These are phyloP conservation scores for Anthracocystis setariae DNA, from an alignment of 1,284 basidiomycete genomes.

Conservation along the genomic window DNA sequence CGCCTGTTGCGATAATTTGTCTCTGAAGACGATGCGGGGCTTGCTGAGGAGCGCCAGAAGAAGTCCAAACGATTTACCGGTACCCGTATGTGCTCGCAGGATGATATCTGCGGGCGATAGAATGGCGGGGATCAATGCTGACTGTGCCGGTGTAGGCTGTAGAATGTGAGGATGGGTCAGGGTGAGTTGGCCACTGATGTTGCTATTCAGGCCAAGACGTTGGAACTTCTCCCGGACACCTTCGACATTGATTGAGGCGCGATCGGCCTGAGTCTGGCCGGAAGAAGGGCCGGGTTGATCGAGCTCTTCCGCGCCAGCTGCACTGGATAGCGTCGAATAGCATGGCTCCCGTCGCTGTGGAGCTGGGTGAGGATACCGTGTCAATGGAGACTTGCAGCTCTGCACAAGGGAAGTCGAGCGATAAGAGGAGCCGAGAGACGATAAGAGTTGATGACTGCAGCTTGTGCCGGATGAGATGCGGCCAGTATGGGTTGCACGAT, in stretches of 20 bases:
- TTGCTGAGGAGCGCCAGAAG: slow-evolving; percentile 62
- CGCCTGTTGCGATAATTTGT: slow-evolving; percentile 1
- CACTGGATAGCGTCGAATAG: slow-evolving; percentile 4
- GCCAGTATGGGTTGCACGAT: neutral
- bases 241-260: neutral
- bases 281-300: neutral
- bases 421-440: neutral
- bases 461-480: neutral
- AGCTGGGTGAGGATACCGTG: neutral
- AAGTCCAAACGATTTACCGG: slow-evolving; percentile 63
- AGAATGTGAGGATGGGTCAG: slow-evolving; percentile 51
- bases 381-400: neutral
- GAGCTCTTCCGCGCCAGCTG: neutral
- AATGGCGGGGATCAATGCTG: slow-evolving; percentile 54
- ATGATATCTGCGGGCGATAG: slow-evolving; percentile 58
- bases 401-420: neutral
- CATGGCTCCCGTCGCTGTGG: neutral
- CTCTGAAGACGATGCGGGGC: slow-evolving; percentile 60
- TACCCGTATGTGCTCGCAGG: slow-evolving; percentile 64
- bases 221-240: slow-evolving; percentile 32
- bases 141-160: slow-evolving; percentile 59
- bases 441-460: neutral
- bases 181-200: slow-evolving; percentile 49
- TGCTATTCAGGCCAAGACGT: slow-evolving; percentile 48
- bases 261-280: too few species aligned